A percentile compares a stretch with the other conserved stretches of the same genome.
phyloP scores from a whole-genome alignment of 1,284 basidiomycete genomes.

The Leccinum pachyderme region DNA sequence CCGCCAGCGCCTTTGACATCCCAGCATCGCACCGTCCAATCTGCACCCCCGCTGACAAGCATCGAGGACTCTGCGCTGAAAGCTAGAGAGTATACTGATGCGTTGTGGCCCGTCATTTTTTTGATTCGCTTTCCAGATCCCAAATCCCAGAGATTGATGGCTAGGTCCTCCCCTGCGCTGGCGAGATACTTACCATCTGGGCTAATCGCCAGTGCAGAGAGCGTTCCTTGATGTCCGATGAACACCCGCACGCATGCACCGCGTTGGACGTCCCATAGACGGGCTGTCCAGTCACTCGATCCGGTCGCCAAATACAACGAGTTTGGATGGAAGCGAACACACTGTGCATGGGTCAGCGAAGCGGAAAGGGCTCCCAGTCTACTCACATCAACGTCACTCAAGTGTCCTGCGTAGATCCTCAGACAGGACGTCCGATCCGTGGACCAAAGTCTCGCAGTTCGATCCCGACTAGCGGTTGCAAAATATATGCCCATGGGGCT shows the following conservation, averaged over 20 bases:
- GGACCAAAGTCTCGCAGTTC: conserved; percentile 95
- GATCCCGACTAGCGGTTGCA: conserved; percentile 90
- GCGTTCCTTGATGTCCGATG: conserved; percentile 88
- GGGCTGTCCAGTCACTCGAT: conserved; percentile 92
- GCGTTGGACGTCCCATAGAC: conserved; percentile 98
- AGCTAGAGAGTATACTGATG: conserved; percentile 84
- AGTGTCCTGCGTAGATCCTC: conserved; percentile 93
- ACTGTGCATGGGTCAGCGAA: conserved; percentile 49
- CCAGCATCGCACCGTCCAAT: conserved; percentile 97
- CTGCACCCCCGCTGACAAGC: conserved; percentile 86
- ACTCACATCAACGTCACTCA: conserved; percentile 96
- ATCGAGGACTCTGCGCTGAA: conserved; percentile 92
- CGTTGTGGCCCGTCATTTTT: conserved; percentile 94
- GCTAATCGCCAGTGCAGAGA: conserved; percentile 88
- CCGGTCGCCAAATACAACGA: conserved; percentile 97
- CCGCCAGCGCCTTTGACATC: conserved; percentile 87
- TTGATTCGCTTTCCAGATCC: conserved; percentile 92
- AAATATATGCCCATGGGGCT: conserved; percentile 98
- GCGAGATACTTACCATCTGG: conserved; percentile 95
- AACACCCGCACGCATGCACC: conserved; percentile 94
- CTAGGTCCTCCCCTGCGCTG: conserved; percentile 88
- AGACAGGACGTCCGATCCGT: conserved; percentile 88
- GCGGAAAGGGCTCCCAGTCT: conserved; percentile 1
- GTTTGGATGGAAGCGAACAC: conserved; percentile 96
- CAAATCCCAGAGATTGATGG: conserved; percentile 96